Conservation (phyloP, 768 basidiomycete species). For the Auriscalpium orientale region DNA sequence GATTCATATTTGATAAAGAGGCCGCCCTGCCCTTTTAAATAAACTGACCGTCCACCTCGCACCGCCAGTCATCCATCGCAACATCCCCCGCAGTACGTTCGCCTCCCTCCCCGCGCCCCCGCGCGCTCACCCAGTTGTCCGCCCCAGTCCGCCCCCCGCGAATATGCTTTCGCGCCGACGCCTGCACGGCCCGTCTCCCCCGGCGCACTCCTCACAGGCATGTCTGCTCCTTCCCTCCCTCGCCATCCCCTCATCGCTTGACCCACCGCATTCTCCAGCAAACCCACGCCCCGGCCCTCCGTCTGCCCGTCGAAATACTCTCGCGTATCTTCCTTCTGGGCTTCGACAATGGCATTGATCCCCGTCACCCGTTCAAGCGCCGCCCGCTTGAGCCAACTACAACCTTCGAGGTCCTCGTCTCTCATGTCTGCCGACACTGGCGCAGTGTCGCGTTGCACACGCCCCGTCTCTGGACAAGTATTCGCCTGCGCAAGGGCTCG, state of each 20-base stretch:
- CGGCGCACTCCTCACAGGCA: neutral
- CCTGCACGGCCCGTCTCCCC: neutral
- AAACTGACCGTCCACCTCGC: neutral
- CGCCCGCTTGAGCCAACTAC: conserved; percentile 30
- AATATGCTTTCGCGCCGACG: neutral
- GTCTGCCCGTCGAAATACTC: conserved; percentile 27
- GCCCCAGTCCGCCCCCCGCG: neutral
- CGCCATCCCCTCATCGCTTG: neutral
- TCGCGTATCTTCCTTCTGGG: conserved; percentile 44
- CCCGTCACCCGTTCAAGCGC: conserved; percentile 41
- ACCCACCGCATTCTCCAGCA: neutral
- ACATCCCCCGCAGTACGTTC: neutral
- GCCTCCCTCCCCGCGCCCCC: too few relatives aligned
- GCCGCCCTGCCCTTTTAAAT: too few relatives aligned
- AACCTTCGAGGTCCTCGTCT: conserved; percentile 46
- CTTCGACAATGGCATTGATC: conserved; percentile 32
- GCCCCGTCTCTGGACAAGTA: conserved; percentile 45
- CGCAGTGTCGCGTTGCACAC: conserved; percentile 45
- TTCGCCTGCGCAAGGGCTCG: conserved; percentile 43
- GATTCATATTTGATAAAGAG: too few relatives aligned
- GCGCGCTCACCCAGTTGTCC: too few relatives aligned
- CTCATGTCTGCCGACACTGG: conserved; percentile 54
- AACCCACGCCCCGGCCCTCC: conserved; percentile 2
- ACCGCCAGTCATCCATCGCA: conserved; percentile 6
- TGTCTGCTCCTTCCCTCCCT: neutral